These are phyloP conservation scores for Zalaria sp. DNA, from an alignment of 2,329 filamentous ascomycete species.

Conservation along the genomic window DNA sequence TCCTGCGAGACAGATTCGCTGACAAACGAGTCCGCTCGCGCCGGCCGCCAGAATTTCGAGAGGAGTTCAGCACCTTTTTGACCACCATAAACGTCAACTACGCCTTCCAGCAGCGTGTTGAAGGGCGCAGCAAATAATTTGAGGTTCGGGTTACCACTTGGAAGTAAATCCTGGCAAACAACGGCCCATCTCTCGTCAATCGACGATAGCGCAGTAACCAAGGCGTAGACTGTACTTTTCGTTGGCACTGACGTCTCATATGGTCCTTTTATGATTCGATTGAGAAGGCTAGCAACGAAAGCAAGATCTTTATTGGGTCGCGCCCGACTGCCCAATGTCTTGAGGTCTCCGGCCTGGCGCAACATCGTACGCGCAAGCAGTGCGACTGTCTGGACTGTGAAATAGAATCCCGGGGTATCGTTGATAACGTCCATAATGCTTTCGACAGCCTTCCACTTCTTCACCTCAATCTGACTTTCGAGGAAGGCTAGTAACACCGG, in stretches of 20 bases:
- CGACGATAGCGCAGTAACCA: background rate
- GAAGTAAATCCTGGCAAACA: background rate
- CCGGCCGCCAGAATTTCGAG: conserved; percentile 29
- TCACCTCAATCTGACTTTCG: conserved; percentile 26
- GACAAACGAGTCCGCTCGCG: background rate
- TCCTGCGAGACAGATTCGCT: background rate
- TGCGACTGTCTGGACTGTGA: background rate
- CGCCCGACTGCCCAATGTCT: background rate
- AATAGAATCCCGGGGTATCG: background rate
- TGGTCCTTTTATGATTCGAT: background rate
- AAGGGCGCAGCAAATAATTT: conserved; percentile 25
- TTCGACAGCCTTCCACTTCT: conserved; percentile 25
- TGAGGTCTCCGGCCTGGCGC: background rate
- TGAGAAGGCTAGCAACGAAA: background rate
- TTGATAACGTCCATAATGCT: conserved; percentile 17
- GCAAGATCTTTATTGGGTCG: background rate
- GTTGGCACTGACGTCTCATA: background rate
- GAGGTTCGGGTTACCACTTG: conserved; percentile 15
- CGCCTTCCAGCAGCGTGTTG: conserved; percentile 38
- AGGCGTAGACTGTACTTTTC: background rate
- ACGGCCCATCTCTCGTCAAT: background rate
- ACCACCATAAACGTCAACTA: conserved; percentile 36
- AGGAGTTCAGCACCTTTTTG: conserved; percentile 33
- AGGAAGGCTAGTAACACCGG: conserved; percentile 23
- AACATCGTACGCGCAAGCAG: conserved; percentile 3